Evolutionary conservation across 1,284 basidiomycete genomes (phyloP).

Genomic region (Inonotus hispidus): DNA sequence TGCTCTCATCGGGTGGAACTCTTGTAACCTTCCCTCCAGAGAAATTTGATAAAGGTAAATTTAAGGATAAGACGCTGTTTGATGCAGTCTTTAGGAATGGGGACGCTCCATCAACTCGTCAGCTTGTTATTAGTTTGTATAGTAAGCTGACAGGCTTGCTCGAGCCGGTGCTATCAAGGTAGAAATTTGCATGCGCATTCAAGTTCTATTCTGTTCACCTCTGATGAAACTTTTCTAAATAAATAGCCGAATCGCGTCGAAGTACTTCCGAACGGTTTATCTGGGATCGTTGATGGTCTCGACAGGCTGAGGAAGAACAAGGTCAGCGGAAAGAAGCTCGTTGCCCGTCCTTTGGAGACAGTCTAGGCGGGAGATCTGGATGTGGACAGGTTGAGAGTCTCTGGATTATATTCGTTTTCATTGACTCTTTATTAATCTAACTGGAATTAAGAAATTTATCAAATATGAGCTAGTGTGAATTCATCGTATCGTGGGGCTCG

Average conservation of each 20-base stretch:
- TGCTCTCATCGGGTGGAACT: constrained; percentile 23
- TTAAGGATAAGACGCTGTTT: constrained; percentile 4
- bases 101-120: background rate
- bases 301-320: constrained; percentile 34
- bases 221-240: background rate
- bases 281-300: constrained; percentile 41
- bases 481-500: too few species aligned
- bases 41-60: constrained; percentile 1
- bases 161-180: constrained; percentile 2
- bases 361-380: constrained; percentile 16
- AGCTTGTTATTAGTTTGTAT: constrained; percentile 12
- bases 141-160: constrained; percentile 12
- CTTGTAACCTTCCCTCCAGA: constrained; percentile 14
- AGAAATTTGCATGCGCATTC: background rate
- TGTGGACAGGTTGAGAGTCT: background rate
- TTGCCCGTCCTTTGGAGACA: constrained; percentile 44
- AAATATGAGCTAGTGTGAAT: too few species aligned
- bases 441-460: too few species aligned
- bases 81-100: constrained; percentile 6
- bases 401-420: background rate
- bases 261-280: constrained; percentile 41
- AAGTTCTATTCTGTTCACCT: background rate
- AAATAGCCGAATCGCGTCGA: constrained; percentile 36
- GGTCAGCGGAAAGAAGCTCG: constrained; percentile 46
- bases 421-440: too few species aligned